Evolutionary conservation across 192 early-diverging fungal species (phyloP), one percentile per base, ranked within the genome.

Genomic region (Pilaira anomala): DNA sequence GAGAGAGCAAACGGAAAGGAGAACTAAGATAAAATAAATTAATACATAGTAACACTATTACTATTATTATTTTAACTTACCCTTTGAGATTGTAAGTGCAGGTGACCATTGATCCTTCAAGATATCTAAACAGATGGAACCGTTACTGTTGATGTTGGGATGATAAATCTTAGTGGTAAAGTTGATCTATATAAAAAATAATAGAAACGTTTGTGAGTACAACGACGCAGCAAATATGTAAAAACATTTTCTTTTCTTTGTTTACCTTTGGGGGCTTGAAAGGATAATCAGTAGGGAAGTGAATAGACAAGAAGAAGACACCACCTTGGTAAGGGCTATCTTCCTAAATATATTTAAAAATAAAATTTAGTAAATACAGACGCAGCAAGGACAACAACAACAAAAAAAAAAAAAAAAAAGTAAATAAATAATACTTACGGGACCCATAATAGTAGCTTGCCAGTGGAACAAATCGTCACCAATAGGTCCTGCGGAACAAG

Each of bases 381-480:
- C n/a, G n/a, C n/a, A n/a, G n/a, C n/a, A n/a, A n/a, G n/a, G n/a
- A n/a, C n/a, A n/a, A n/a, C n/a, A n/a, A n/a, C n/a, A n/a, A n/a
- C n/a, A n/a, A n/a, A n/a, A n/a, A n/a, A n/a, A n/a, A n/a, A n/a
- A n/a, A n/a, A 12, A 12, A 3, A 45, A n/a, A 7, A 45, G 30
- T 33, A 33, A 33, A 33, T 12, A 12, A 45, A 12, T 3, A 45
- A 16, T 9, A 87, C 88, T 73, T 82, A 87, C 91, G 40, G 97
- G 97, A 45, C 97, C 97, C 89, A 99, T 95, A 64, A 99, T 97
- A 50, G 95, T 97, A 28, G 97, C 97, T 76, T 99, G 92, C 91
- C 95, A 97, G 80, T 95, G 92, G 80, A 93, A 93, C 65, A 91
- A 64, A 76, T 88, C 95, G 25, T 97, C 97, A 29, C 91, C 93